Percentiles rank a stretch among this genome's conserved stretches.
Evolutionary conservation across 805 yeast genomes (phyloP).

Genomic region (Metschnikowia arizonensis): DNA sequence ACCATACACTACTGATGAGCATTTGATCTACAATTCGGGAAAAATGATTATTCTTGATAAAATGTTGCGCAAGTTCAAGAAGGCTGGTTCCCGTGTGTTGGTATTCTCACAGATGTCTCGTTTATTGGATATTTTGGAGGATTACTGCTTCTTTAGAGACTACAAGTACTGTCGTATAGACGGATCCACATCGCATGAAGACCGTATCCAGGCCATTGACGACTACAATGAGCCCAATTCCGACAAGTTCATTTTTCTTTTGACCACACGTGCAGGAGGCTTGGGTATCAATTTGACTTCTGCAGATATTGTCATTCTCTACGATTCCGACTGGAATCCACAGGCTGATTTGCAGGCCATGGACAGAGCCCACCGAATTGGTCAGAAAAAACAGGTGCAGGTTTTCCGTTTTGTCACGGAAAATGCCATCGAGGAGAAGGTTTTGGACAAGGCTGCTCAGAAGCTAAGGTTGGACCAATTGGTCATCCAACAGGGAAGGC

Average conservation of each 20-base stretch:
- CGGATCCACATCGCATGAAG: constrained; percentile 91
- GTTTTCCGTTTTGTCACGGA: constrained; percentile 93
- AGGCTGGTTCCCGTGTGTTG: constrained; percentile 81
- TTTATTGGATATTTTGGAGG: constrained; percentile 83
- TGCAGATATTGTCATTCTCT: constrained; percentile 85
- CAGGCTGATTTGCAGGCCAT: constrained; percentile 97
- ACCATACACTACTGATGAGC: constrained; percentile 94
- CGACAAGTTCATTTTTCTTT: constrained; percentile 74
- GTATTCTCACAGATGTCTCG: constrained; percentile 95
- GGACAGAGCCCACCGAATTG: constrained; percentile 98
- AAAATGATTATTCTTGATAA: constrained; percentile 88
- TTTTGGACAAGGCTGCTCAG: constrained; percentile 92
- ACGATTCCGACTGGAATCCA: constrained; percentile 97
- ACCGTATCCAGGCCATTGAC: constrained; percentile 87
- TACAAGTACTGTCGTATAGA: constrained; percentile 89
- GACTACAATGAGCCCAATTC: constrained; percentile 82
- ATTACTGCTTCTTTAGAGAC: constrained; percentile 81
- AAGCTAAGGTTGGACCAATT: constrained; percentile 87
- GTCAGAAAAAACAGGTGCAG: constrained; percentile 92
- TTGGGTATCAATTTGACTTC: constrained; percentile 88
- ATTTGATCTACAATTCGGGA: constrained; percentile 83
- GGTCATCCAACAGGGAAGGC: constrained; percentile 80
- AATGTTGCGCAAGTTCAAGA: constrained; percentile 63
- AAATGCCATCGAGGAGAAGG: constrained; percentile 94
- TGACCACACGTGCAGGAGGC: constrained; percentile 97